Conservation (phyloP, 202 grass and related monocot species). For the Cymbopogon flexuosus region DNA sequence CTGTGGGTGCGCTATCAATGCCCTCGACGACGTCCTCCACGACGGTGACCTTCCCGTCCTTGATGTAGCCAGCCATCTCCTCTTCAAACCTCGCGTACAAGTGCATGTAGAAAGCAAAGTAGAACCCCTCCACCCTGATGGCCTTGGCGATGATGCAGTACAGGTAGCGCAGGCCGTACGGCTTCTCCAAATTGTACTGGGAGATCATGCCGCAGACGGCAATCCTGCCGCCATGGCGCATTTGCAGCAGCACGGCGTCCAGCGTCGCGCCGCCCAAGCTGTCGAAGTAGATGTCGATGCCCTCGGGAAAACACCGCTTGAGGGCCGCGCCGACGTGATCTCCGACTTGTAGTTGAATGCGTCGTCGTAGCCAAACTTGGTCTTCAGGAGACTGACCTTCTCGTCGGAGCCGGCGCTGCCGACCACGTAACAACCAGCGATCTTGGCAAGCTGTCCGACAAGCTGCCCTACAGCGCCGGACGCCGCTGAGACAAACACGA, state of each 20-base stretch:
- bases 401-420: constrained; percentile 57
- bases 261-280: constrained; percentile 44
- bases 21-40: constrained; percentile 49
- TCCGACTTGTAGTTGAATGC: constrained; percentile 68
- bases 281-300: constrained; percentile 70
- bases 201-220: constrained; percentile 60
- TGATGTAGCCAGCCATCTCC: constrained; percentile 21
- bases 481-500: constrained; percentile 46
- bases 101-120: background rate
- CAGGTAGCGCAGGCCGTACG: constrained; percentile 38
- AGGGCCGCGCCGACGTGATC: constrained; percentile 10
- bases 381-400: constrained; percentile 49
- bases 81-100: constrained; percentile 42
- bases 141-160: constrained; percentile 20
- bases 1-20: constrained; percentile 31
- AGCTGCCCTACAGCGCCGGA: constrained; percentile 48
- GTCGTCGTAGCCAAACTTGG: constrained; percentile 52
- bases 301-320: constrained; percentile 36
- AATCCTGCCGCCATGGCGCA: constrained; percentile 38
- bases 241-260: constrained; percentile 43
- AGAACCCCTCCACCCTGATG: constrained; percentile 37
- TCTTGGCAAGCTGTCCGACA: constrained; percentile 59
- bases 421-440: constrained; percentile 52
- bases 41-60: constrained; percentile 31
- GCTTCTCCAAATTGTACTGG: constrained; percentile 44